Percentiles rank a stretch among this genome's conserved stretches.
These are phyloP conservation scores for Mollisia scopiformis DNA, from an alignment of 2,329 filamentous ascomycete genomes.

Conservation along the genomic window DNA sequence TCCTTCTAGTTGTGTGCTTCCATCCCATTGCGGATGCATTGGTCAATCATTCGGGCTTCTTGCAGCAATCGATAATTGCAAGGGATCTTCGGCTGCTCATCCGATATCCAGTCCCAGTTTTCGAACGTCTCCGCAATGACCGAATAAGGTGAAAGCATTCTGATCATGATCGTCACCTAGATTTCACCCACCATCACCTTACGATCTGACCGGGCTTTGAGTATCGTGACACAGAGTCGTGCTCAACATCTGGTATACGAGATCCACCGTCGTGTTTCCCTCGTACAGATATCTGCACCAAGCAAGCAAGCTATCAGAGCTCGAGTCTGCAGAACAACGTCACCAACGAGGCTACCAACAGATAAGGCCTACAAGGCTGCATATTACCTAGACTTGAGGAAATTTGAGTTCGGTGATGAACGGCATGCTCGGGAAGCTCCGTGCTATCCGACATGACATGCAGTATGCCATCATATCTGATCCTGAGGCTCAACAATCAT, in stretches of 20 bases:
- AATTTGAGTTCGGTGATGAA: neutral
- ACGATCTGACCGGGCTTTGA: neutral
- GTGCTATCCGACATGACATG: constrained; percentile 4
- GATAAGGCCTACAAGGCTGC: constrained; percentile 4
- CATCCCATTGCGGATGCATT: neutral
- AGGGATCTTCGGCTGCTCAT: neutral
- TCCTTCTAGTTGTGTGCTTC: no score
- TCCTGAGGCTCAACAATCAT: neutral
- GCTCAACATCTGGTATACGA: neutral
- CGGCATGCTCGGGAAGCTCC: neutral
- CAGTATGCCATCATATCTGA: constrained; percentile 5
- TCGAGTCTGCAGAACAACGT: neutral
- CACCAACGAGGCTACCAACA: neutral
- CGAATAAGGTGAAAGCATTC: neutral
- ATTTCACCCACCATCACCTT: neutral
- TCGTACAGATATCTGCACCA: neutral
- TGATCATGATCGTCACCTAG: neutral
- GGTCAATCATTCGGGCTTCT: neutral
- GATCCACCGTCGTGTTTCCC: neutral
- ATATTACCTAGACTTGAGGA: neutral
- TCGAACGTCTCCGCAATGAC: neutral
- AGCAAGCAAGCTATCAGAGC: neutral
- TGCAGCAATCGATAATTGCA: neutral
- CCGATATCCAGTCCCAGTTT: no score
- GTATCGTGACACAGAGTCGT: neutral